Percentiles rank a stretch among this genome's conserved stretches.
phyloP scores from a whole-genome alignment of 345 rosid species.

The Populus pruinosa region DNA sequence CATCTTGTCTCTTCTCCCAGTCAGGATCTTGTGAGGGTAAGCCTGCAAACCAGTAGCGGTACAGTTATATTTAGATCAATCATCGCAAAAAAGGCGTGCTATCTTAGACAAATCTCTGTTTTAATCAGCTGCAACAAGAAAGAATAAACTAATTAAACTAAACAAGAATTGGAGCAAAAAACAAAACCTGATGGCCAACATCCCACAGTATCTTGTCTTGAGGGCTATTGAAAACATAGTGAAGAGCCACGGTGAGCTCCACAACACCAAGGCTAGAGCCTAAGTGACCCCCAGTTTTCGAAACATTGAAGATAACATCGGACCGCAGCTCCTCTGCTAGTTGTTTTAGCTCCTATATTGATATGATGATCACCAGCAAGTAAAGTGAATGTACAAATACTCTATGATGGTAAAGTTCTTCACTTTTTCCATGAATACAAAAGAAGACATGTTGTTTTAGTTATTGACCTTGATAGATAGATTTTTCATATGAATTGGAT shows the following conservation, averaged over 20 bases:
- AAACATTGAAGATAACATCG: slow-evolving; percentile 86
- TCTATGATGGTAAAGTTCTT: background rate
- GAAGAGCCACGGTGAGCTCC: slow-evolving; percentile 97
- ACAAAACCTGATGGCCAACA: slow-evolving; percentile 89
- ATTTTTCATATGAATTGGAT: slow-evolving; percentile 95
- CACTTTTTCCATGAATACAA: background rate
- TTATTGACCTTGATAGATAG: slow-evolving; percentile 63
- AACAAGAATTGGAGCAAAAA: background rate
- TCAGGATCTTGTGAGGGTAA: slow-evolving; percentile 93
- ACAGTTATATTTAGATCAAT: background rate
- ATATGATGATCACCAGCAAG: background rate
- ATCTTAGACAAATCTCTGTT: background rate
- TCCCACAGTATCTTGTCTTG: slow-evolving; percentile 92
- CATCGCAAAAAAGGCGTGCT: background rate
- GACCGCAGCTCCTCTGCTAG: slow-evolving; percentile 84
- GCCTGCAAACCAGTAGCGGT: slow-evolving; percentile 42
- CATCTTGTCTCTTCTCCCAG: slow-evolving; percentile 94
- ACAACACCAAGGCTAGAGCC: slow-evolving; percentile 99
- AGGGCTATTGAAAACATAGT: slow-evolving; percentile 86
- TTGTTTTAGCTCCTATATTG: slow-evolving; percentile 69
- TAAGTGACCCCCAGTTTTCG: slow-evolving; percentile 91
- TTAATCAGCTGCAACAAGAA: background rate
- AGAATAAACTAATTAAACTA: background rate
- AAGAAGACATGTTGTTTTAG: background rate
- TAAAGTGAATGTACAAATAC: background rate